Evolutionary conservation across 352 stramenopile genomes (phyloP).

Genomic region (Pythium phragmitis): DNA sequence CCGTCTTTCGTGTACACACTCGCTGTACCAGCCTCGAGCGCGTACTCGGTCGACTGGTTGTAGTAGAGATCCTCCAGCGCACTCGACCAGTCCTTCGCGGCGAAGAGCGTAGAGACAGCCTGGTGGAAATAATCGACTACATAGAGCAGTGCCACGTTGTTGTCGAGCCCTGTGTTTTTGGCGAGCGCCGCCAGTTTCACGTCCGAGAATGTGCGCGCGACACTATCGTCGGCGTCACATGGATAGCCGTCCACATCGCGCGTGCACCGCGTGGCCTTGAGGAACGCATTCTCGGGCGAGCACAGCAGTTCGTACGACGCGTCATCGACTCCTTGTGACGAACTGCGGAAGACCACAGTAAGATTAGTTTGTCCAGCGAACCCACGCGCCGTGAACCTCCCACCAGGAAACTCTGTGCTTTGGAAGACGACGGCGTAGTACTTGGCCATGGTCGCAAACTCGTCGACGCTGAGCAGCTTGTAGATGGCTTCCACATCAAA

Average conservation of each 20-base stretch:
- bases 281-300: conserved; percentile 28
- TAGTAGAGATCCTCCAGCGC: conserved; percentile 38
- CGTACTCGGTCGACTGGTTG: conserved; percentile 21
- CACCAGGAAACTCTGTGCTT: conserved; percentile 39
- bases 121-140: conserved; percentile 46
- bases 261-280: conserved; percentile 30
- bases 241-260: conserved; percentile 30
- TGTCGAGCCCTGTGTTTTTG: conserved; percentile 31
- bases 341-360: conserved; percentile 30
- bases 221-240: conserved; percentile 28
- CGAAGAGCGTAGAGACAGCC: conserved; percentile 35
- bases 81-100: conserved; percentile 30
- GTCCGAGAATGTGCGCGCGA: conserved; percentile 23
- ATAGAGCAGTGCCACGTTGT: conserved; percentile 44
- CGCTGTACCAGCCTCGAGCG: conserved; percentile 23
- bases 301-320: conserved; percentile 34
- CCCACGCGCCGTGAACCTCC: conserved; percentile 31
- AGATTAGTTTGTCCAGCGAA: conserved; percentile 24
- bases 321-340: conserved; percentile 5
- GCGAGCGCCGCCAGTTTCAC: conserved; percentile 29
- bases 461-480: conserved; percentile 35
- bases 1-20: conserved; percentile 28
- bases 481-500: conserved; percentile 43
- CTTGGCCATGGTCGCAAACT: conserved; percentile 31
- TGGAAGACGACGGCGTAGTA: conserved; percentile 48